A percentile compares a stretch with the other conserved stretches of the same genome.
Conservation (phyloP, 345 rosid species). For the Gossypium thurberi region DNA sequence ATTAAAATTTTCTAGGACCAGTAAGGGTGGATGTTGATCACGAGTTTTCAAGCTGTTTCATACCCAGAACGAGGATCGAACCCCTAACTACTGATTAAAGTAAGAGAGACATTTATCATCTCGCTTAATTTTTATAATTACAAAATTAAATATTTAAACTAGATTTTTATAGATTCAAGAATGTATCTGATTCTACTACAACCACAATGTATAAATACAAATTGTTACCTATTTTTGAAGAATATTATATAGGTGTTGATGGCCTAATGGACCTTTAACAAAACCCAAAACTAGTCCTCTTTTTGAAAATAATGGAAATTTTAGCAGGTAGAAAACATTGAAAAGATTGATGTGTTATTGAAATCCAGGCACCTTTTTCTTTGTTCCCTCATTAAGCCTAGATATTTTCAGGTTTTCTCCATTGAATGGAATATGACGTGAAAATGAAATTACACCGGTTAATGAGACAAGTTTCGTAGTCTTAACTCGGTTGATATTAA, state of each 20-base stretch:
- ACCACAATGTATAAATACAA: too few species aligned
- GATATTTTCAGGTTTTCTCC: neutral
- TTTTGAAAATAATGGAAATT: neutral
- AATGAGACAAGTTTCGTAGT: neutral
- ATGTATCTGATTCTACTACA: too few species aligned
- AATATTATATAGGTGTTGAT: neutral
- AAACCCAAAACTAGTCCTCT: neutral
- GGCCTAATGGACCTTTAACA: neutral
- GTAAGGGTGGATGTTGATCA: too few species aligned
- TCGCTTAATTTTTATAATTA: rapidly evolving
- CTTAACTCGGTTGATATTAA: rapidly evolving
- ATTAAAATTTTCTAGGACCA: rapidly evolving
- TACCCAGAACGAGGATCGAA: rapidly evolving
- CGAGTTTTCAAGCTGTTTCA: rapidly evolving
- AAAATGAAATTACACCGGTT: slow-evolving; percentile 13
- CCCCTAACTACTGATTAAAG: rapidly evolving
- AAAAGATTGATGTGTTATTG: slow-evolving; percentile 25
- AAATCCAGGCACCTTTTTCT: neutral
- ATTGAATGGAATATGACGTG: slow-evolving; percentile 21
- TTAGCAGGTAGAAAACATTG: slow-evolving; percentile 6
- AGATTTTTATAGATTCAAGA: too few species aligned
- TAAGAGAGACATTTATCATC: rapidly evolving
- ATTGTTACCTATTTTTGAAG: neutral
- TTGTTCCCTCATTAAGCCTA: neutral
- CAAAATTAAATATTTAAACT: too few species aligned